Conservation (phyloP, 257 asterid genomes). For the Coffea eugenioides region DNA sequence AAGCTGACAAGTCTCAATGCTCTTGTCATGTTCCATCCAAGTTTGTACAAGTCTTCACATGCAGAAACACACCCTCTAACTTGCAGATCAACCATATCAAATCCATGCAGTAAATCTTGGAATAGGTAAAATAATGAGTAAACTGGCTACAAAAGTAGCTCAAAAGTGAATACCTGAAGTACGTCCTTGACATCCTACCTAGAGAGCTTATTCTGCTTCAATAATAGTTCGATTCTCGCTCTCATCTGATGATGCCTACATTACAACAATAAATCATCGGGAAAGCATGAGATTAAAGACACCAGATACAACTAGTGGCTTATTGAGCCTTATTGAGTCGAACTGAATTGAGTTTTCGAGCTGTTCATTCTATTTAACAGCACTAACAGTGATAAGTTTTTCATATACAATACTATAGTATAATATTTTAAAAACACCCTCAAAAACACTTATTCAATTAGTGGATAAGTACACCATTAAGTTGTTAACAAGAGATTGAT, state of each 20-base stretch:
- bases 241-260: conserved; percentile 77
- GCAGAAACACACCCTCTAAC: no score
- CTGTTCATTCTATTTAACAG: no score
- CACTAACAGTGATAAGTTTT: no score
- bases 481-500: no score
- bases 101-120: neutral
- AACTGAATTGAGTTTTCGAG: no score
- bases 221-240: conserved; percentile 80
- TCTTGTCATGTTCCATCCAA: neutral
- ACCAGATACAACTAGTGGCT: conserved; percentile 5
- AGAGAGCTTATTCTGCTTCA: conserved; percentile 85
- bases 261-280: conserved; percentile 10
- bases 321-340: no score
- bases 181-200: conserved; percentile 77
- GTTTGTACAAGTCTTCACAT: neutral
- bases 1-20: neutral
- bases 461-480: no score
- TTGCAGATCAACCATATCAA: neutral
- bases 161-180: conserved; percentile 65
- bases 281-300: conserved; percentile 4
- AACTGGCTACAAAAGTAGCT: conserved; percentile 19
- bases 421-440: no score
- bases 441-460: no score
- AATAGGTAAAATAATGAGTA: conserved; percentile 10
- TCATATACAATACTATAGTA: no score